Evolutionary conservation across 331 rosid genomes (phyloP).

Genomic region (Spiraea crenata): DNA sequence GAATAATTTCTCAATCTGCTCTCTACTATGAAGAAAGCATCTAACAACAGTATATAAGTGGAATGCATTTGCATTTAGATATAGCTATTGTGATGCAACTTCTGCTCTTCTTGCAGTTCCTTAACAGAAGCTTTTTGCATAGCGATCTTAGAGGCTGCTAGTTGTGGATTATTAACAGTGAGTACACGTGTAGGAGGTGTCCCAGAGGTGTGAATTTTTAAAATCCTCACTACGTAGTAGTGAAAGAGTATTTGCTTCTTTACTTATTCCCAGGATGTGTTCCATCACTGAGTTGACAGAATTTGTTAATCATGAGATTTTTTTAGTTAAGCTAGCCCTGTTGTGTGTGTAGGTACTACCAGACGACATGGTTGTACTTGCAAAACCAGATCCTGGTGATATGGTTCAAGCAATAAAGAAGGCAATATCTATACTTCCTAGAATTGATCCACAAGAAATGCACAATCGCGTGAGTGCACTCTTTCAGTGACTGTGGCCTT

Average conservation of each 20-base stretch:
- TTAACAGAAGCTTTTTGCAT: slow-evolving; percentile 96
- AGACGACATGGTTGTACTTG: slow-evolving; percentile 89
- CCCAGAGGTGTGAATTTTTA: slow-evolving; percentile 62
- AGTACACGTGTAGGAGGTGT: slow-evolving; percentile 96
- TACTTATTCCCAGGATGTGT: background rate
- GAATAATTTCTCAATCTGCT: too few species aligned
- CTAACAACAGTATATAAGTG: background rate
- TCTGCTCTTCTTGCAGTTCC: slow-evolving; percentile 52
- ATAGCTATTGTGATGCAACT: background rate
- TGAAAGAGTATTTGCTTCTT: background rate
- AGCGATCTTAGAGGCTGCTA: slow-evolving; percentile 95
- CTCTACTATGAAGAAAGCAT: background rate
- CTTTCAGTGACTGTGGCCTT: background rate
- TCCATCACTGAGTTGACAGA: background rate
- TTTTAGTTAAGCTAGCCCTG: slow-evolving; percentile 23
- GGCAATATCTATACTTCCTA: slow-evolving; percentile 59
- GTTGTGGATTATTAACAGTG: slow-evolving; percentile 92
- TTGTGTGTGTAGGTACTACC: slow-evolving; percentile 70
- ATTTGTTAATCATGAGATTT: background rate
- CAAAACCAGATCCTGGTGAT: slow-evolving; percentile 82
- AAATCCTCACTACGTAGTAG: slow-evolving; percentile 15
- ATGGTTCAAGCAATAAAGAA: slow-evolving; percentile 76
- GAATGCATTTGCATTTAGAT: background rate
- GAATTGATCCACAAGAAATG: slow-evolving; percentile 48
- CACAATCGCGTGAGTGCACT: slow-evolving; percentile 49